Percentiles rank a stretch among this genome's conserved stretches.
phyloP scores from a whole-genome alignment of 495 filamentous ascomycete species.

The Massariosphaeria phaeospora region DNA sequence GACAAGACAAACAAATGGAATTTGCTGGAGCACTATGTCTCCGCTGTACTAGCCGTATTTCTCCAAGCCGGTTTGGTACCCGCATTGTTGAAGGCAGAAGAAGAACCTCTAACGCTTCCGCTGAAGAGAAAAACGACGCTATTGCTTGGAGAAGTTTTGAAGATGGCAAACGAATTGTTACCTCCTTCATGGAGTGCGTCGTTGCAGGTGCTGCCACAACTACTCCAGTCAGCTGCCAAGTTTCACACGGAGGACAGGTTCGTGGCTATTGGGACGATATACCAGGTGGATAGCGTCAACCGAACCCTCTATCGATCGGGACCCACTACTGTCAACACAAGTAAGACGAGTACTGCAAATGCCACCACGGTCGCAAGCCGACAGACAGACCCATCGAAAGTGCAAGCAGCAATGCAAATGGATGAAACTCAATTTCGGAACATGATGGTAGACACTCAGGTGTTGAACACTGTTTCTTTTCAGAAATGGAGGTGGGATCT shows the following conservation, averaged over 20 bases:
- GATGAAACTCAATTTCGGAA: slow-evolving; percentile 85
- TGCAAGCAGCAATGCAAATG: slow-evolving; percentile 64
- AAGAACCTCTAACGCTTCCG: slow-evolving; percentile 67
- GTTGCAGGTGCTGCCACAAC: slow-evolving; percentile 76
- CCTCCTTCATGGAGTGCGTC: slow-evolving; percentile 72
- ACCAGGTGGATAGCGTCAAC: slow-evolving; percentile 96
- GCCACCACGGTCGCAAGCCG: slow-evolving; percentile 29
- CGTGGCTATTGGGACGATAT: slow-evolving; percentile 77
- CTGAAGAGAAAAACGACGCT: slow-evolving; percentile 85
- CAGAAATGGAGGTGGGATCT: slow-evolving; percentile 96
- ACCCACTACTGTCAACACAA: slow-evolving; percentile 45
- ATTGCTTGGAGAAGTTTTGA: slow-evolving; percentile 82
- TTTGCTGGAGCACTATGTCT: slow-evolving; percentile 87
- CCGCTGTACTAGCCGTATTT: slow-evolving; percentile 79
- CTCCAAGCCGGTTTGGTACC: slow-evolving; percentile 74
- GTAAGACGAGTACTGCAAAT: slow-evolving; percentile 40
- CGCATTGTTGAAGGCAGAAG: slow-evolving; percentile 58
- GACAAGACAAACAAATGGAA: slow-evolving; percentile 67
- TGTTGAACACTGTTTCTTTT: slow-evolving; percentile 78
- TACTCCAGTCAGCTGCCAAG: slow-evolving; percentile 69
- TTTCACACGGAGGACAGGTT: slow-evolving; percentile 69
- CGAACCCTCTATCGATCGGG: slow-evolving; percentile 81
- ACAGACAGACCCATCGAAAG: slow-evolving; percentile 62
- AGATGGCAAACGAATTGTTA: slow-evolving; percentile 77
- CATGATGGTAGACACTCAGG: slow-evolving; percentile 78